Base-by-base conservation (phyloP, 805 yeast species). In the Saccharomycopsis vini region DNA sequence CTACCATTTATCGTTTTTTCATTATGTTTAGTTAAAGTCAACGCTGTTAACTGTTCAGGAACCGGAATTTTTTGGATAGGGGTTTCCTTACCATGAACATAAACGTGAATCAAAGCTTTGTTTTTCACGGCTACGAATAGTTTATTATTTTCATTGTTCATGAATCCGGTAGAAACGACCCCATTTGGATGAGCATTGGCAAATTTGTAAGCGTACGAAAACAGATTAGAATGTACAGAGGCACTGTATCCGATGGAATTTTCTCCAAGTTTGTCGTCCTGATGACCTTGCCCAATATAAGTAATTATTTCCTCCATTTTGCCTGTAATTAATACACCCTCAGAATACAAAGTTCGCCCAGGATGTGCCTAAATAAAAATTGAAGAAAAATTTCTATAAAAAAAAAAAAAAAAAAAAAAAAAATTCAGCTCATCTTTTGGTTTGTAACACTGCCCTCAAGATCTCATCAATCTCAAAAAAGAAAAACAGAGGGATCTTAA, bases 11-110 rank as follows among this genome's bases (percentile, higher is more conserved):
- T 50, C 4, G 50, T 39, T 21, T 52, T 50, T 26, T 48, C 40
- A 15, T 50, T 50, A 15, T 53, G 50, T 23, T 55, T 55, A 23
- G 56, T 47, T 3, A 75, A 54, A 0, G 73, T 64, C 39, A 86
- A 54, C 56, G 86, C 75, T 12, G 73, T 62, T 33, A 89, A 61
- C 42, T 75, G 77, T 60, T 86, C 97, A 0, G 97, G 95, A 12
- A 89, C 67, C 0, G 95, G 92, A 33, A 89, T 69, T 54, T 81
- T 69, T 64, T 88, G 92, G 52, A 84, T 86, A 4, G 79, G 73
- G 26, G 85, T 67, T 53, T 70, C 69, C 52, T 64, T 56, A 47
- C 59, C 61, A 24, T 57, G 57, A 2, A 52, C 34, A 16, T 86
- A 89, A 2, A 81, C 81, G 50, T 82, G 79, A 23, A 89, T 63